These are phyloP conservation scores for Pseudomassariella vexata DNA, from an alignment of 2,329 filamentous ascomycete species.

Conservation along the genomic window DNA sequence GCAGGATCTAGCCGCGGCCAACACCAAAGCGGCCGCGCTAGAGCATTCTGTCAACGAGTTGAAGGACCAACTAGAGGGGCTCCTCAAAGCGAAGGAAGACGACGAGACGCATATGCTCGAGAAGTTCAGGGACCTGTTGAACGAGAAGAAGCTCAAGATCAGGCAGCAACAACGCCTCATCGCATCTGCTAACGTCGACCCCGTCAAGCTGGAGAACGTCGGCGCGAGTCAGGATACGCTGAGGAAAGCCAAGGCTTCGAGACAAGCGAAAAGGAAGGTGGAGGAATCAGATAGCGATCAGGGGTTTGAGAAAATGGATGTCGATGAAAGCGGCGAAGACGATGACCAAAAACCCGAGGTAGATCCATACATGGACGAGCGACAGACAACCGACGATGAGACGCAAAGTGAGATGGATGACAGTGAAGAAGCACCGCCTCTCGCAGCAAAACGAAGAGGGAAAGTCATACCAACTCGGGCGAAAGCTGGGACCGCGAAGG, in stretches of 20 bases:
- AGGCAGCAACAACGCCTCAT: slow-evolving; percentile 64
- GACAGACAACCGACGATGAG: slow-evolving; percentile 30
- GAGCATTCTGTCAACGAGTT: slow-evolving; percentile 54
- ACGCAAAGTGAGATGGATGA: slow-evolving; percentile 37
- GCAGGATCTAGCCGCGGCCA: slow-evolving; percentile 35
- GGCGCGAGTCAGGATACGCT: slow-evolving; percentile 15
- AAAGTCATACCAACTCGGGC: not conserved
- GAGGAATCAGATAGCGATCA: slow-evolving; percentile 35
- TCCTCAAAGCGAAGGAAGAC: slow-evolving; percentile 59
- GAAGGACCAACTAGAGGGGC: slow-evolving; percentile 57
- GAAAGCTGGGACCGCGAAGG: not conserved
- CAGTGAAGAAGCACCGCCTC: slow-evolving; percentile 24
- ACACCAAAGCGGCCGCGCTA: slow-evolving; percentile 37
- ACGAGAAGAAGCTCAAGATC: slow-evolving; percentile 77
- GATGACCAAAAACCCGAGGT: slow-evolving; percentile 16
- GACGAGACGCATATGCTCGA: slow-evolving; percentile 62
- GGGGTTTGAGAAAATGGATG: slow-evolving; percentile 44
- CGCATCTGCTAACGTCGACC: slow-evolving; percentile 35
- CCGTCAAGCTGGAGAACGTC: slow-evolving; percentile 26
- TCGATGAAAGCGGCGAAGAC: slow-evolving; percentile 30
- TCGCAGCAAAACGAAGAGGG: slow-evolving; percentile 13
- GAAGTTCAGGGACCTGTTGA: slow-evolving; percentile 66
- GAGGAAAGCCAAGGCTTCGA: slow-evolving; percentile 28
- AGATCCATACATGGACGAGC: slow-evolving; percentile 31
- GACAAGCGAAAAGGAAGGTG: slow-evolving; percentile 45